phyloP scores from a whole-genome alignment of 2,329 filamentous ascomycete genomes.

The Clarireedia monteithiana region DNA sequence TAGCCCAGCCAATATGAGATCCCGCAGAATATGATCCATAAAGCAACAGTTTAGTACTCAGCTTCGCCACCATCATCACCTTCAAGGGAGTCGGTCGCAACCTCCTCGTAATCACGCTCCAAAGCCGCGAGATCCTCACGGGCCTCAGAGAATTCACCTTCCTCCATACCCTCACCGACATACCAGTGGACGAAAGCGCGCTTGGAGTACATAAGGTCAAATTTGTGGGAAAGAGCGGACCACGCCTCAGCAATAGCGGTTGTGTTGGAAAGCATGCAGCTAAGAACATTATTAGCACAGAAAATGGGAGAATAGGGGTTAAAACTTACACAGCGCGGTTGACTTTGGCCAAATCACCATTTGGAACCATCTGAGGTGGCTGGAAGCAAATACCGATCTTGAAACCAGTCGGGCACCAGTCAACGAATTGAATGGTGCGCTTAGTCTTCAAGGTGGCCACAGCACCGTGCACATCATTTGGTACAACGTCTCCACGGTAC shows the following conservation, averaged over 20 bases:
- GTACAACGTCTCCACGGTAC: constrained; percentile 59
- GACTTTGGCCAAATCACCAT: constrained; percentile 44
- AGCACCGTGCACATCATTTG: constrained; percentile 51
- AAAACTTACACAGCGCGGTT: constrained; percentile 38
- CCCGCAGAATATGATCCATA: constrained; percentile 19
- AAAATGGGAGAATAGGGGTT: no score
- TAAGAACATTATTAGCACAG: background rate
- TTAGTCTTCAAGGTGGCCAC: constrained; percentile 55
- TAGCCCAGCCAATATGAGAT: constrained; percentile 25
- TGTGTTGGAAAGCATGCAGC: constrained; percentile 61
- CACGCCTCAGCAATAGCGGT: constrained; percentile 60
- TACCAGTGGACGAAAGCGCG: constrained; percentile 65
- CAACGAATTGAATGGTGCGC: constrained; percentile 52
- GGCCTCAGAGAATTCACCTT: constrained; percentile 60
- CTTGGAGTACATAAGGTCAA: constrained; percentile 64
- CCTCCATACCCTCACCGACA: constrained; percentile 63
- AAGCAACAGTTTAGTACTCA: constrained; percentile 32
- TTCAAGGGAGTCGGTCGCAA: constrained; percentile 47
- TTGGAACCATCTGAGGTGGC: constrained; percentile 44
- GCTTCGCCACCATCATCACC: constrained; percentile 42
- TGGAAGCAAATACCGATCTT: constrained; percentile 63
- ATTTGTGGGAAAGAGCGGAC: constrained; percentile 57
- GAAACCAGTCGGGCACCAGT: constrained; percentile 64
- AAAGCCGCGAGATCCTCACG: constrained; percentile 58
- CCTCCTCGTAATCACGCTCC: constrained; percentile 59